Percentiles rank a stretch among this genome's conserved stretches.
These are phyloP conservation scores for Penicillium sp. DNA, from an alignment of 2,329 filamentous ascomycete genomes.

Conservation along the genomic window DNA sequence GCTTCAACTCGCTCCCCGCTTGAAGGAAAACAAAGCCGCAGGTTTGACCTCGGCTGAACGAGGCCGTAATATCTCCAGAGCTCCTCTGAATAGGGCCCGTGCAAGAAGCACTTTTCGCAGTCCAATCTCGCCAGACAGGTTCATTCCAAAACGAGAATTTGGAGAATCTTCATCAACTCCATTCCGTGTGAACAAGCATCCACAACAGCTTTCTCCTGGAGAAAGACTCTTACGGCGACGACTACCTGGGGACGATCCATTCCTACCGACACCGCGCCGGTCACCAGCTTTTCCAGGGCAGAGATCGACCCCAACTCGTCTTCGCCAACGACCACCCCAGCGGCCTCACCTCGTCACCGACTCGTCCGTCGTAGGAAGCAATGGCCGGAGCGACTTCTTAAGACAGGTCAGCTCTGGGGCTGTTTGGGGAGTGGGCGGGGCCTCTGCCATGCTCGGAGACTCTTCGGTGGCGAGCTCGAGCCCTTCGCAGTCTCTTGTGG, in stretches of 20 bases:
- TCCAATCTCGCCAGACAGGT: conserved; percentile 54
- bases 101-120: conserved; percentile 15
- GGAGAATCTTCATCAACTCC: conserved; percentile 45
- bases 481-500: conserved; percentile 63
- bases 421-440: conserved; percentile 75
- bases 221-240: conserved; percentile 49
- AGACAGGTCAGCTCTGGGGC: conserved; percentile 63
- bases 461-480: conserved; percentile 52
- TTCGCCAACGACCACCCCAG: conserved; percentile 26
- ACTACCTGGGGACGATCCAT: conserved; percentile 51
- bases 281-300: conserved; percentile 13
- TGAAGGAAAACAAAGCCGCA: conserved; percentile 13
- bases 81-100: conserved; percentile 9
- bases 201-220: conserved; percentile 44
- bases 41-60: conserved; percentile 8
- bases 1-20: conserved; percentile 2
- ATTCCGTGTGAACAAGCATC: conserved; percentile 53
- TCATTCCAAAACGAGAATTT: conserved; percentile 52
- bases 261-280: conserved; percentile 43
- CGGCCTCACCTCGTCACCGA: conserved; percentile 37
- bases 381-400: conserved; percentile 18
- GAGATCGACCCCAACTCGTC: conserved; percentile 13
- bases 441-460: conserved; percentile 53
- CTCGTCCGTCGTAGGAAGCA: conserved; percentile 15
- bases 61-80: conserved; percentile 18